Conservation (phyloP, 108 stramenopile species). For the Schizochytrium sp. region DNA sequence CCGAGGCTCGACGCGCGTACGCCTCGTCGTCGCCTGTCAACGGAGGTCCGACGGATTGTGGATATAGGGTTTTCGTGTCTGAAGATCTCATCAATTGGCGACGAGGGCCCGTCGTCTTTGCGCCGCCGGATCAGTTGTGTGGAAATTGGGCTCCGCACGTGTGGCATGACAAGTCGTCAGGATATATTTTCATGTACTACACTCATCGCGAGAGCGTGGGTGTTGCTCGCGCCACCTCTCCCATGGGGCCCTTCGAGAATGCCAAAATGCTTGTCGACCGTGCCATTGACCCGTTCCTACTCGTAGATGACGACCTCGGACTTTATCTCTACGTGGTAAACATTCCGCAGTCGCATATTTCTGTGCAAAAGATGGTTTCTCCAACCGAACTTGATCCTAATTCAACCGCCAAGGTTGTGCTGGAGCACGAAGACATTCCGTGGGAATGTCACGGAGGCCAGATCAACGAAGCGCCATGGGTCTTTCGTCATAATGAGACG, state of each 20-base stretch:
- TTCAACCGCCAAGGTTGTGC: background rate
- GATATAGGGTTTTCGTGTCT: background rate
- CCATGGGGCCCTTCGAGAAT: background rate
- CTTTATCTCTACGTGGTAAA: background rate
- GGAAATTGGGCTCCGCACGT: background rate
- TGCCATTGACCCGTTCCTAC: background rate
- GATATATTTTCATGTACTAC: background rate
- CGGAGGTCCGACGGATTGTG: background rate
- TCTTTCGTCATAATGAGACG: background rate
- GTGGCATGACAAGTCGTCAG: background rate
- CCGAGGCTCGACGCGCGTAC: too few relatives aligned
- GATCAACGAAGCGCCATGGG: background rate
- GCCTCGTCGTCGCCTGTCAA: background rate
- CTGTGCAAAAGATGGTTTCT: background rate
- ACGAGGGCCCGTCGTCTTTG: background rate
- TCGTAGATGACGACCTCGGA: background rate
- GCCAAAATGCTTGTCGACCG: background rate
- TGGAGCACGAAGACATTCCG: background rate
- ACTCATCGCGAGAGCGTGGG: background rate
- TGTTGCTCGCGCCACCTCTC: background rate
- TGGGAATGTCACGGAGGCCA: background rate
- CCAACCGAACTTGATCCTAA: background rate
- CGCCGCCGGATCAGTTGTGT: background rate
- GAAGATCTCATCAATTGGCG: background rate
- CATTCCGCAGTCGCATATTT: background rate